Evolutionary conservation across 495 filamentous ascomycete genomes (phyloP), one percentile per base, ranked within the genome.

Genomic region (Podospora comata): DNA sequence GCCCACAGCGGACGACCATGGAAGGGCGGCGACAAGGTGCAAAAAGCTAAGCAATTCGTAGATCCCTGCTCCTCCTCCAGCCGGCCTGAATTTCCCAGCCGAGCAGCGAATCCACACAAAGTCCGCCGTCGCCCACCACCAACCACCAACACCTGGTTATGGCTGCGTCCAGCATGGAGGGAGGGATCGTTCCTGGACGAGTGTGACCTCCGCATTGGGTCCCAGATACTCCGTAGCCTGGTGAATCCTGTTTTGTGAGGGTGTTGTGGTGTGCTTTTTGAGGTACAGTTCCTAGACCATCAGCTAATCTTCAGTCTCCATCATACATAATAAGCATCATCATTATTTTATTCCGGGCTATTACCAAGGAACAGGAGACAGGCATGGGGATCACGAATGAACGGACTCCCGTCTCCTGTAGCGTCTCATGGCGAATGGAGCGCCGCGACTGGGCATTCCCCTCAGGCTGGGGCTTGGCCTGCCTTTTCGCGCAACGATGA

Each of bases 31-130:
- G 58, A 61, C 64, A 58, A 59, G 55, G 69, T 65, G 61, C 60
- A 60, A 65, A 65, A 73, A 71, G 71, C 71, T 60, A 48, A 73
- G 73, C 62, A 70, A 63, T 68, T 71, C 70, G 74, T 71, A 69
- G 70, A 76, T 76, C 76, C 76, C 70, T 78, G 76, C 68, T 68
- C 62, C 7, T 28, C 71, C 62, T 74, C 70, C 74, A 71, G 62
- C 75, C 72, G 74, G 73, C 73, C 70, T 75, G 74, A 78, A 75
- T 76, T 72, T 76, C 76, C 71, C 70, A 77, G 72, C 74, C 76
- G 75, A 79, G 72, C 68, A 48, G 70, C 67, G 68, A 76, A 68
- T 76, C 75, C 73, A 73, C 74, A 71, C 71, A 72, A 72, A 72
- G 68, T 73, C 67, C 68, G 62, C 60, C 67, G 68, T 71, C 72